Base-by-base conservation (phyloP, 1,139 yeast genomes). In the Hansenula sp. region DNA sequence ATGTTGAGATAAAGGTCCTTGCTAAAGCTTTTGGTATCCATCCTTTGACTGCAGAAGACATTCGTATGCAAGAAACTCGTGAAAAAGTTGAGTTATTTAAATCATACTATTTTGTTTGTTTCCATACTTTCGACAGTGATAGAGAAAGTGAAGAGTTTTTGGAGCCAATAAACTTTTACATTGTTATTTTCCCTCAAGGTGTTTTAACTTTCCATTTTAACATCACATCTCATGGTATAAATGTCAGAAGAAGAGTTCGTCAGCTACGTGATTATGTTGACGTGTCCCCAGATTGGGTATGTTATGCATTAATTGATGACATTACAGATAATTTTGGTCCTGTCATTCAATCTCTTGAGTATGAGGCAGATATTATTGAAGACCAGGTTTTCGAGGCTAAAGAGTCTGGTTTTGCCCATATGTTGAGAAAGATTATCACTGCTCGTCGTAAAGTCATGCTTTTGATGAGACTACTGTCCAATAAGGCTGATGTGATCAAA, bases 401-500 rank as follows among this genome's bases (percentile, higher is more conserved):
- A 41, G 81, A 79, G 48, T 65, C 70, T 48, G 93, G 87, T 59
- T 84, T 85, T 54, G 75, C 87, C 45, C 67, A 69, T 36, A 85
- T 89, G 89, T 71, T 91, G 57, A 78, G 79, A 51, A 75, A 86
- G 52, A 88, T 91, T 52, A 97, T 96, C 46, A 94, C 88, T 58
- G 80, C 96, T n/a, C 78, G 98, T 62, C 74, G 93, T 49, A 87
- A 84, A 59, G 95, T 90, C 34, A 91, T 91, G 96, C 85, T 96
- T 0, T 71, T 91, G 61, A 83, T 93, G 87, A 75, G 99, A 58
- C 71, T 93, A 50, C 72, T 93, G 42, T 83, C 95, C 24, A 96
- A 96, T 50, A 93, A 93, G 63, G 98, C 99, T 0, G 99, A 94
- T 64, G 99, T 93, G 46, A 89, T 93, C 58, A 87, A 88, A 59